Base-by-base conservation (phyloP, 1,284 basidiomycete species). In the Puccinia horiana region DNA sequence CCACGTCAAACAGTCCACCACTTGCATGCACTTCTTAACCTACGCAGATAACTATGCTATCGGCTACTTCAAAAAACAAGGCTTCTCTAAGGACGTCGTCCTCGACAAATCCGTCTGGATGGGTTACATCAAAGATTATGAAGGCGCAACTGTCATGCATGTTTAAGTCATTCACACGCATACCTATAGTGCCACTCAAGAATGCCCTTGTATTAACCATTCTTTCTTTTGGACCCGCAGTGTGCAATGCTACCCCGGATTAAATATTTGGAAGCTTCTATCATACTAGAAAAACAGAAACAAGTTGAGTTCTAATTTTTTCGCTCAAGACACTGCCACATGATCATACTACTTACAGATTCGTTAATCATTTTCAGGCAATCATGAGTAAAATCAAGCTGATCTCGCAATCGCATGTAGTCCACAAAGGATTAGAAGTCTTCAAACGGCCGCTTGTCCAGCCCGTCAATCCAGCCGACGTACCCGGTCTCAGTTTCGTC, bases 61-160 rank as follows among this genome's bases (percentile, higher is more conserved):
- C 76, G 97, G 97, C 8, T 99, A 98, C 88, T 99, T 99, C 89
- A 95, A 96, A 87, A 99, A 99, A 87, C 96, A 98, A 88, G 96
- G 96, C 0, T 99, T 99, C 88, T 94, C 94, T 0, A 99, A 98
- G 87, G 96, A 99, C 84, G 97, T 99, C 84, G 93, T 92, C 0
- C 91, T 97, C 26, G 92, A 93, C 82, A 91, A 96, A 56, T 92
- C 94, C 1, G 90, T 93, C 3, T 99, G 97, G 97, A 96, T 96
- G 0, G 97, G 96, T 0, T 99, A 99, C 87, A 99, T 99, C 91
- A 99, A 99, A 88, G 97, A 99, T 87, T 99, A 99, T 87, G 97
- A 99, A 87, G 97, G 97, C 70, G 96, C 95, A n/a, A 99, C 97
- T 67, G 94, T 99, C 88, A 98, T 99, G 96, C 95, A 97, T 88